A percentile compares a stretch with the other conserved stretches of the same genome.
These are phyloP conservation scores for Cutaneotrichosporon sp. DNA, from an alignment of 1,284 basidiomycete species.

Conservation along the genomic window DNA sequence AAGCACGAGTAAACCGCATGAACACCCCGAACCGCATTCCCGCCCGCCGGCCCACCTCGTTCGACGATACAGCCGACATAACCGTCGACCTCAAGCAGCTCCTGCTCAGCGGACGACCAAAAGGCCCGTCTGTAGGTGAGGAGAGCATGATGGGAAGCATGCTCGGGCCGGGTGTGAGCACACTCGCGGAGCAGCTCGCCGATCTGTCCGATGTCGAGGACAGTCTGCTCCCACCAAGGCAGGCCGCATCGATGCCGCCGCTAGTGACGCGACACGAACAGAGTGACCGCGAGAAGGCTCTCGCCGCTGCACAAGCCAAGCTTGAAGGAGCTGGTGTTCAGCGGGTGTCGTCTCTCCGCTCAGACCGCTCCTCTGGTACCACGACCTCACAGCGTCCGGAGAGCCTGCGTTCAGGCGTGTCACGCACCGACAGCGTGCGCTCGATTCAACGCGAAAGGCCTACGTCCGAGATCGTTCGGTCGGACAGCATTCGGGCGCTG, in stretches of 20 bases:
- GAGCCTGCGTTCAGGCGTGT: neutral
- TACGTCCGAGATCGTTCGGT: slow-evolving; percentile 1
- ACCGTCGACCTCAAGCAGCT: slow-evolving; percentile 42
- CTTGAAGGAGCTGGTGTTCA: neutral
- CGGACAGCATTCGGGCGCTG: slow-evolving; percentile 6
- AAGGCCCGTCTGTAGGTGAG: slow-evolving; percentile 39
- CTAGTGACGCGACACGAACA: slow-evolving; percentile 1
- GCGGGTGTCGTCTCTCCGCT: neutral
- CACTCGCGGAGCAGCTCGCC: slow-evolving; percentile 13
- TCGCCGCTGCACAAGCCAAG: neutral
- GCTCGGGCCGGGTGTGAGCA: neutral
- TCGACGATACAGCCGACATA: slow-evolving; percentile 24
- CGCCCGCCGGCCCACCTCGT: neutral
- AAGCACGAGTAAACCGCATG: slow-evolving; percentile 2
- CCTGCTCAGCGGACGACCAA: slow-evolving; percentile 34
- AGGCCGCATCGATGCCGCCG: neutral
- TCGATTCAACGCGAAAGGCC: neutral
- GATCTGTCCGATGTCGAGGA: slow-evolving; percentile 17
- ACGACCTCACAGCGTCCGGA: neutral
- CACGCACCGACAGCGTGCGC: slow-evolving; percentile 12
- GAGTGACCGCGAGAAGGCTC: neutral
- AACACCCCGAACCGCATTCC: neutral
- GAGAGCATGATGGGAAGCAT: slow-evolving; percentile 37
- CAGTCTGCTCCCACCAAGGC: neutral
- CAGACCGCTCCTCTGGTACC: neutral